Base-by-base conservation (phyloP, 2,329 filamentous ascomycete species). In the Alternaria triticimaculans region DNA sequence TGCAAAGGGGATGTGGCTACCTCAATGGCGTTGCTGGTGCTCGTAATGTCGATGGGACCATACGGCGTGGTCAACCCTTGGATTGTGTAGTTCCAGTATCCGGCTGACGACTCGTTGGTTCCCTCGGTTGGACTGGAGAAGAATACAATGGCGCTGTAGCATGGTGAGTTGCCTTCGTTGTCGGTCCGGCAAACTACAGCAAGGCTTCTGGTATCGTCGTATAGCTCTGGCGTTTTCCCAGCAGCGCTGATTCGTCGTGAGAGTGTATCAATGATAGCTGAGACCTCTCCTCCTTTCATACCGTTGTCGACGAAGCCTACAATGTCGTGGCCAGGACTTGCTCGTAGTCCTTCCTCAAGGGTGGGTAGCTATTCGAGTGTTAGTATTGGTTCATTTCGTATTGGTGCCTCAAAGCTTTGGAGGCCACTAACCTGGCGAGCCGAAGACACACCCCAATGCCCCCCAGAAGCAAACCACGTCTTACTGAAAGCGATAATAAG, bases 1-100 rank as follows among this genome's bases (percentile, higher is more conserved):
- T 97, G 94, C 21, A 97, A 82, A 1, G 94, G 94, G n/a, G 96
- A 82, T 43, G 92, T 80, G 72, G 94, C 97, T 20, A 95, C 83
- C 78, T 97, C 86, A 51, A 88, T 88, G 76, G 93, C 91, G 74
- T 97, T 97, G 68, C 86, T 84, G 48, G 84, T 79, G n/a, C 83
- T 83, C 30, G 89, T 83, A 26, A 91, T 87, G 67, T 90, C 85
- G 63, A 96, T 89, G 58, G 85, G 87, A 8, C 80, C 77, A 20
- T 90, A 89, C 61, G 97, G 84, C 0, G 88, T 84, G 33, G 90
- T 90, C 76, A 97, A 94, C 3, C 89, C 89, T 60, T 92, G 86
- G 23, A 97, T 84, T 0, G 92, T 94, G 76, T 97, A 97, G 80
- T 96, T 96, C 94, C 94, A 97, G 46, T 87, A 80, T 2, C 86